Evolutionary conservation across 805 yeast genomes (phyloP), one percentile per base, ranked within the genome.

Genomic region (Candida arabinofermentans): DNA sequence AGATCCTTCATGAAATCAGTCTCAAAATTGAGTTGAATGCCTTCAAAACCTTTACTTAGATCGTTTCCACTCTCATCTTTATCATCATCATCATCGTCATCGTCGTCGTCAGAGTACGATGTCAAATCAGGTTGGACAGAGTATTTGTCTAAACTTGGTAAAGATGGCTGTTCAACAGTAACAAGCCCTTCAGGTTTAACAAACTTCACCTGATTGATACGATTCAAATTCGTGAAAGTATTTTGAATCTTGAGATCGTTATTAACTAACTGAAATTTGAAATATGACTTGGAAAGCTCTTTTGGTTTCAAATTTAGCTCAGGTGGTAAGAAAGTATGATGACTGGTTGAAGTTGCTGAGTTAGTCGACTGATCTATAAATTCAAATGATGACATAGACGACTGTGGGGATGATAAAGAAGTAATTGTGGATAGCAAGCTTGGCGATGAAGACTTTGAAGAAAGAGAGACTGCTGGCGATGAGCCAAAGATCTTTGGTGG

Each of bases 291-390:
- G 9, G 43, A 19, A 18, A 56, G 41, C 16, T 59, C 62, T 2
- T 54, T 54, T 5, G 54, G 51, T 32, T 50, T 53, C 34, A 56
- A 59, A 34, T 62, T 58, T 27, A 78, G 53, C 45, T 74, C 79
- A 3, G 77, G 77, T 6, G 78, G 77, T 3, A 54, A 24, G 18
- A 27, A 45, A 39, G 37, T 46, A 5, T 39, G 46, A 16, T 44
- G 54, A 26, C 29, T 45, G 26, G 18, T 27, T 14, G 33, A 38
- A 21, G 64, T 64, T 1, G 41, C 40, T 2, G 51, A 36, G 12
- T 39, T 51, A 17, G 41, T 38, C 12, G 13, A 22, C 8, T 43
- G 24, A n/a, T 52, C 53, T 16, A 24, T 24, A 27, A 44, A 43
- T 30, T 56, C 58, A 24, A 54, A 44, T 2, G 62, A 57, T 3